Evolutionary conservation across 345 rosid genomes (phyloP).

Genomic region (Gossypium anomalum): DNA sequence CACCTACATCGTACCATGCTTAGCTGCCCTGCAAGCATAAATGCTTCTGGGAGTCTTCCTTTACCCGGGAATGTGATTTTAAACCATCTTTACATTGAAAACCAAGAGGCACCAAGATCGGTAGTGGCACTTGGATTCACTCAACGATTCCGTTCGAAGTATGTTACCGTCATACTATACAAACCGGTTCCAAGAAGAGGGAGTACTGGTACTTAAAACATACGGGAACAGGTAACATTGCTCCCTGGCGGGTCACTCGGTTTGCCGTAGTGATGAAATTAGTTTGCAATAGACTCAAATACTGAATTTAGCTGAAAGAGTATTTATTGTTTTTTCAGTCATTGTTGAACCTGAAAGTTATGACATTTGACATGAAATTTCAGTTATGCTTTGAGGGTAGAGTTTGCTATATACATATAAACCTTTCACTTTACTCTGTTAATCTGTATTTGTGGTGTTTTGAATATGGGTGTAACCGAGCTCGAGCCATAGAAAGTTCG

Average conservation of each 20-base stretch:
- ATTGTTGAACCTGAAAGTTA: background rate
- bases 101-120: conserved; percentile 73
- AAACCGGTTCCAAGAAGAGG: conserved; percentile 81
- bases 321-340: conserved; percentile 18
- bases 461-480: no score
- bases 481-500: no score
- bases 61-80: conserved; percentile 61
- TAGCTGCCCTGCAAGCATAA: conserved; percentile 50
- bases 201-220: conserved; percentile 40
- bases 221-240: conserved; percentile 15
- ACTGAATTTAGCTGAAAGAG: conserved; percentile 15
- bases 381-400: no score
- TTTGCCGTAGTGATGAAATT: conserved; percentile 22
- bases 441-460: no score
- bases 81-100: conserved; percentile 92
- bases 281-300: conserved; percentile 16
- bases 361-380: no score
- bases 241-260: conserved; percentile 3
- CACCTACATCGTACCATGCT: conserved; percentile 70
- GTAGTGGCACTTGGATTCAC: conserved; percentile 91
- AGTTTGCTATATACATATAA: no score
- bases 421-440: no score
- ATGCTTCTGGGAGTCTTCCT: conserved; percentile 40
- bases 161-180: conserved; percentile 87
- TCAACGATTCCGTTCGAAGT: conserved; percentile 84